Conservation (phyloP, 352 stramenopile species). For the Globisporangium emineosum region DNA sequence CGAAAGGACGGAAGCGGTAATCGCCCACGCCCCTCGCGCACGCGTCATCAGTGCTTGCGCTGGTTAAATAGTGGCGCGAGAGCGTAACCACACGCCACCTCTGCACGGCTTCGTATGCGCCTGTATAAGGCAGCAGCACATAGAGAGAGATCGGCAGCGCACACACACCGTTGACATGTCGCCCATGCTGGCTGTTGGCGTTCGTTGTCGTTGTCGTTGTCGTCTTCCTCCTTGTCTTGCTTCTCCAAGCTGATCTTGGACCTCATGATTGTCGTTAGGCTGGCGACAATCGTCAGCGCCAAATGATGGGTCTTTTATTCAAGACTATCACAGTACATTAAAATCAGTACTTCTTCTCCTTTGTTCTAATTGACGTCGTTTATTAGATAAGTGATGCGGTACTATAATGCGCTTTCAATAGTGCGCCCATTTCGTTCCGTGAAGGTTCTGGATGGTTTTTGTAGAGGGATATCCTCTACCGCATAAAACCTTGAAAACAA, state of each 20-base stretch:
- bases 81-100: not conserved
- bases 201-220: not conserved
- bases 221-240: not conserved
- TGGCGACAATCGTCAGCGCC: not conserved
- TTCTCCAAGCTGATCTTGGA: not conserved
- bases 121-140: not conserved
- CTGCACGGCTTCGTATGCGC: no score
- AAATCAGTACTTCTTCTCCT: not conserved
- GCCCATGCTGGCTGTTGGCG: constrained; percentile 9
- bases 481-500: no score
- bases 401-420: no score
- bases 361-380: not conserved
- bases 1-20: not conserved
- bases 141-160: constrained; percentile 5
- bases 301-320: not conserved
- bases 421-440: not conserved
- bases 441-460: constrained; percentile 22
- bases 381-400: not conserved
- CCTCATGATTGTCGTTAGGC: not conserved
- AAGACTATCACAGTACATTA: not conserved
- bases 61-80: not conserved
- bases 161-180: constrained; percentile 23
- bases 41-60: not conserved
- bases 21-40: not conserved
- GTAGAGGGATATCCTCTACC: constrained; percentile 15